Evolutionary conservation across 2,329 filamentous ascomycete genomes (phyloP), one percentile per base, ranked within the genome.

Genomic region (Aspergillus glaucus): DNA sequence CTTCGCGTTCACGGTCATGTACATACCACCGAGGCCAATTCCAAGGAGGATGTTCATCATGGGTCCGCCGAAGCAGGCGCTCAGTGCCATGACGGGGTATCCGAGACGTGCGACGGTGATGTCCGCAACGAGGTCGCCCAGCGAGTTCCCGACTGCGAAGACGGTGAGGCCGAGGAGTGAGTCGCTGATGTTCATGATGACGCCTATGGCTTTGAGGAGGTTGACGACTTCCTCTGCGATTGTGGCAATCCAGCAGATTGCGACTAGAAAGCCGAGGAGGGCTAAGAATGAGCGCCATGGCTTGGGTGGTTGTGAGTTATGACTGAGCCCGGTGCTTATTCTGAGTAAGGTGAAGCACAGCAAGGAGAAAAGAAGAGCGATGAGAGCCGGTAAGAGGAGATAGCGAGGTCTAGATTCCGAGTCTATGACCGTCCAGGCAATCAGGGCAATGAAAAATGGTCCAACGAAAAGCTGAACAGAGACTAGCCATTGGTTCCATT

Each of bases 1-100:
- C 45, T 56, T 42, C 30, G 59, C 47, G 3, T 86, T 79, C 14
- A 94, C 77, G 49, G 88, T 91, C 79, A 96, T 93, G 65, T 91
- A 94, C 36, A 88, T 79, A 14, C 93, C 93, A 22, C 87, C 87
- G 3, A 97, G 76, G n/a, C 93, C 93, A 46, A 98, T 91, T 0
- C 93, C 93, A 3, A 98, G 80, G 0, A 98, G 74, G 54, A 98
- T 98, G 61, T 98, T 98, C 37, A 98, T 80, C 89, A 98, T 92
- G 0, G 93, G 93, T 0, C 93, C 94, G n/a, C 93, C 93, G 65
- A 98, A 96, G 65, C 93, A 98, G 4, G 93, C 93, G 30, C 88
- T 91, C 37, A 86, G 72, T 1, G 93, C 93, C 93, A 98, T 98
- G 54, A 98, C 90, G 0, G 93, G 93, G 68, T 91, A 96, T 2